Evolutionary conservation across 139 green algal genomes (phyloP).

Genomic region (Pleodorina starrii): DNA sequence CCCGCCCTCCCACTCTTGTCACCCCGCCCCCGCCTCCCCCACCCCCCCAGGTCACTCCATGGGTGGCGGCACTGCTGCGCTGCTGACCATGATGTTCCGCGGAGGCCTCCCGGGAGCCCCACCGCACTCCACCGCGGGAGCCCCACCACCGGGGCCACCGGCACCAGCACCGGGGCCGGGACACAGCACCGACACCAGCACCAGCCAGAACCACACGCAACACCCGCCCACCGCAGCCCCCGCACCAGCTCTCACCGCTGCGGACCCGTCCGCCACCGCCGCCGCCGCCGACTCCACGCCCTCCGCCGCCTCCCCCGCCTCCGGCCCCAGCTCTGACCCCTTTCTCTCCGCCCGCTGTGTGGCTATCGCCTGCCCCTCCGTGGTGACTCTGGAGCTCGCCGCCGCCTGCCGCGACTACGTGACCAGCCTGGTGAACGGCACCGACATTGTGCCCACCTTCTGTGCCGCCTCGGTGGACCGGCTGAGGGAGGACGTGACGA

Average conservation of each 20-base stretch:
- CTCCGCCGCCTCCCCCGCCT: not conserved
- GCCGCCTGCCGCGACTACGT: conserved; percentile 79
- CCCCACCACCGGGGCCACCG: not conserved
- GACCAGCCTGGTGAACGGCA: conserved; percentile 85
- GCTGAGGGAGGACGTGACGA: conserved; percentile 66
- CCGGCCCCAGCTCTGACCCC: not conserved
- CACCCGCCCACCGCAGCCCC: not conserved
- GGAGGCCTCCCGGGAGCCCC: conserved; percentile 11
- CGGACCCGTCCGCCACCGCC: not conserved
- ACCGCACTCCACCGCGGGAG: not conserved
- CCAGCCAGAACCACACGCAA: no score
- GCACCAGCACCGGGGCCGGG: not conserved
- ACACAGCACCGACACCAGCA: not conserved
- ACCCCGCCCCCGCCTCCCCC: no score
- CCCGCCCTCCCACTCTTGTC: no score
- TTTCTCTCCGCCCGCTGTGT: conserved; percentile 74
- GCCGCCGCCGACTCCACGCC: not conserved
- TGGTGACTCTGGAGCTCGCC: conserved; percentile 90
- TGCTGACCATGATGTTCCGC: conserved; percentile 92
- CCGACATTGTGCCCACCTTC: conserved; percentile 84
- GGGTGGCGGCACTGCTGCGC: conserved; percentile 86
- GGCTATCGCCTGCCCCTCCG: conserved; percentile 89
- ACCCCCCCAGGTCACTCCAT: conserved; percentile 72
- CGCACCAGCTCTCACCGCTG: not conserved
- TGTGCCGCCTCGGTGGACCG: conserved; percentile 62